These are phyloP conservation scores for Emericellopsis cladophorae DNA, from an alignment of 2,329 filamentous ascomycete species.

Conservation along the genomic window DNA sequence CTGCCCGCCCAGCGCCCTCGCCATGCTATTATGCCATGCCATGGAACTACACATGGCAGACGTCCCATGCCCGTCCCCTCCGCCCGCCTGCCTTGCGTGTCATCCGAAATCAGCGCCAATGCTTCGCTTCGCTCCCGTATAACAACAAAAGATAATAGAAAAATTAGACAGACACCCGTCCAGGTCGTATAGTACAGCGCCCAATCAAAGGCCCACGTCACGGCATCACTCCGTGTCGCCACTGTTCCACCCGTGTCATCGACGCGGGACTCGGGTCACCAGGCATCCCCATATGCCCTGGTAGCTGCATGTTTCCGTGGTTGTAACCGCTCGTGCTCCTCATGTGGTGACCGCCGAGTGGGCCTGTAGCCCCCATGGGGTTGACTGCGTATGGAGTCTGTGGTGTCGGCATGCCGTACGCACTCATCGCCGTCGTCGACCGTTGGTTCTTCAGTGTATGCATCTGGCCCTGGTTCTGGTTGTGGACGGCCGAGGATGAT, in stretches of 20 bases:
- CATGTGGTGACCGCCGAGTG: slow-evolving; percentile 5
- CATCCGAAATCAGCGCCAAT: neutral
- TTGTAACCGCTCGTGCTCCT: slow-evolving; percentile 7
- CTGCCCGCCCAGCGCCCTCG: neutral
- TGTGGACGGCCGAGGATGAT: slow-evolving; percentile 13
- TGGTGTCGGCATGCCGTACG: slow-evolving; percentile 13
- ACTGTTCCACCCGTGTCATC: slow-evolving; percentile 25
- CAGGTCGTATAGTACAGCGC: neutral
- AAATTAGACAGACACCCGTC: neutral
- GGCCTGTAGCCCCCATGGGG: neutral
- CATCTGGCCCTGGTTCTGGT: slow-evolving; percentile 12
- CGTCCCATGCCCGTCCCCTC: too few species aligned
- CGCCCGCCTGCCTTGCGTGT: neutral
- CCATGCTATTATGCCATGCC: neutral
- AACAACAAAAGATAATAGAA: neutral
- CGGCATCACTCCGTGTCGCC: slow-evolving; percentile 26
- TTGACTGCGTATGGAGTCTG: slow-evolving; percentile 9
- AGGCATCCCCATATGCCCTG: slow-evolving; percentile 12
- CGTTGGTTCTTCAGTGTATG: slow-evolving; percentile 11
- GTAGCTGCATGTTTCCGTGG: slow-evolving; percentile 8
- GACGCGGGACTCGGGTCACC: slow-evolving; percentile 7
- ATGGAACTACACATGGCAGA: too few species aligned
- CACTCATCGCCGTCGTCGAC: slow-evolving; percentile 16
- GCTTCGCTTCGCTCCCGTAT: neutral
- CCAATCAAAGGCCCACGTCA: slow-evolving; percentile 6